phyloP scores from a whole-genome alignment of 2,329 filamentous ascomycete genomes.

The Cytospora chrysosperma region DNA sequence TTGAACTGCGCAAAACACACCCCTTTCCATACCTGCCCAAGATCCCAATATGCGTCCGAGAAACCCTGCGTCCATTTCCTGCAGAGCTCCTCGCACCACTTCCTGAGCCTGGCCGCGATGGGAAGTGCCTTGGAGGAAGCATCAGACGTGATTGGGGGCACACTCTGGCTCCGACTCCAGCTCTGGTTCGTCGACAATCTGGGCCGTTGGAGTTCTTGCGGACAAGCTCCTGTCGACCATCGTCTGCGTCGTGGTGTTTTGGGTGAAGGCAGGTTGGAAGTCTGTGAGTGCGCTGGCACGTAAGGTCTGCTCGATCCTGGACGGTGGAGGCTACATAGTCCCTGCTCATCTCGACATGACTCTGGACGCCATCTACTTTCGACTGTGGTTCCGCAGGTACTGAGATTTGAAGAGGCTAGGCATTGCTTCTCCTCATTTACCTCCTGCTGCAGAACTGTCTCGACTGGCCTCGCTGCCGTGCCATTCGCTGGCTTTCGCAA shows the following conservation, averaged over 20 bases:
- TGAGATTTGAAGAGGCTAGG: background rate
- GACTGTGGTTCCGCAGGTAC: background rate
- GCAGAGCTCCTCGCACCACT: slow-evolving; percentile 4
- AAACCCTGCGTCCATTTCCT: background rate
- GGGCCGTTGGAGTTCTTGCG: no score
- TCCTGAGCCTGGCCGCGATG: no score
- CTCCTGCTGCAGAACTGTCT: background rate
- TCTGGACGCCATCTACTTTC: background rate
- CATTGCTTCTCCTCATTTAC: background rate
- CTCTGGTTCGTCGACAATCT: background rate
- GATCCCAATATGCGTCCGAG: background rate
- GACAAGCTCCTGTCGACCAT: background rate
- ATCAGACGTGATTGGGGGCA: background rate
- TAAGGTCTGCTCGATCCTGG: background rate
- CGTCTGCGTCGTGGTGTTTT: background rate
- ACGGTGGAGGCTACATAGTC: background rate
- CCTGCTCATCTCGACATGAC: background rate
- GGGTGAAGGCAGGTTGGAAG: no score
- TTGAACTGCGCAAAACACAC: background rate
- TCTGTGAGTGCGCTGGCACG: background rate
- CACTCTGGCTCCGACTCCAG: no score
- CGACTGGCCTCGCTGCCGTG: no score
- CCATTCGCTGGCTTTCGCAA: background rate
- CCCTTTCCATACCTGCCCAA: background rate
- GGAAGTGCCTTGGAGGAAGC: background rate